Conservation (phyloP, 345 rosid genomes). For the Salix viminalis region DNA sequence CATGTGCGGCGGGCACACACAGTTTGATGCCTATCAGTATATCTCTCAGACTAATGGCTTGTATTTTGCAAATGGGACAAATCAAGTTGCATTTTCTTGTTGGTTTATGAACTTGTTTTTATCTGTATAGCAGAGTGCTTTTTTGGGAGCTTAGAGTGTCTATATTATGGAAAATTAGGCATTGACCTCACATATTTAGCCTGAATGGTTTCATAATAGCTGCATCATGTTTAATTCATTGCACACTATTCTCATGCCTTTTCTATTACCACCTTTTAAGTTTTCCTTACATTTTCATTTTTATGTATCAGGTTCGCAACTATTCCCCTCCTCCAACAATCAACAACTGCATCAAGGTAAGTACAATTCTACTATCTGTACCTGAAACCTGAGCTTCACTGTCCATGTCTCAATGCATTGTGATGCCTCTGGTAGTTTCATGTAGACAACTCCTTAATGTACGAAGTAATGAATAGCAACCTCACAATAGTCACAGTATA, state of each 20-base stretch:
- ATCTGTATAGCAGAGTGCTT: neutral
- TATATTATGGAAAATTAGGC: neutral
- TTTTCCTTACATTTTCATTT: conserved; percentile 10
- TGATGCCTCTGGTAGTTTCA: neutral
- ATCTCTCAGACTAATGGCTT: neutral
- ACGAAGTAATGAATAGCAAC: neutral
- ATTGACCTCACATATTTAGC: neutral
- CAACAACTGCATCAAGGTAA: conserved; percentile 91
- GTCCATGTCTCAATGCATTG: neutral
- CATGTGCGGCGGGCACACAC: neutral
- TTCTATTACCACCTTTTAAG: neutral
- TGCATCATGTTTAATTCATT: neutral
- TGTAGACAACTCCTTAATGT: neutral
- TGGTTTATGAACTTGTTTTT: neutral
- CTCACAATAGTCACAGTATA: neutral
- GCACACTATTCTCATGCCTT: neutral
- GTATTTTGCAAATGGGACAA: neutral
- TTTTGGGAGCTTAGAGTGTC: neutral
- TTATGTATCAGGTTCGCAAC: conserved; percentile 67
- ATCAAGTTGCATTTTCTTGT: neutral
- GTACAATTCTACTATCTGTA: conserved; percentile 3
- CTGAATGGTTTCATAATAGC: neutral
- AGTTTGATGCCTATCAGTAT: neutral
- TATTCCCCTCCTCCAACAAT: conserved; percentile 69
- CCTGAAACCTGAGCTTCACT: neutral